A percentile compares a stretch with the other conserved stretches of the same genome.
phyloP scores from a whole-genome alignment of 139 green algal genomes.

The Chlorella vulgaris region DNA sequence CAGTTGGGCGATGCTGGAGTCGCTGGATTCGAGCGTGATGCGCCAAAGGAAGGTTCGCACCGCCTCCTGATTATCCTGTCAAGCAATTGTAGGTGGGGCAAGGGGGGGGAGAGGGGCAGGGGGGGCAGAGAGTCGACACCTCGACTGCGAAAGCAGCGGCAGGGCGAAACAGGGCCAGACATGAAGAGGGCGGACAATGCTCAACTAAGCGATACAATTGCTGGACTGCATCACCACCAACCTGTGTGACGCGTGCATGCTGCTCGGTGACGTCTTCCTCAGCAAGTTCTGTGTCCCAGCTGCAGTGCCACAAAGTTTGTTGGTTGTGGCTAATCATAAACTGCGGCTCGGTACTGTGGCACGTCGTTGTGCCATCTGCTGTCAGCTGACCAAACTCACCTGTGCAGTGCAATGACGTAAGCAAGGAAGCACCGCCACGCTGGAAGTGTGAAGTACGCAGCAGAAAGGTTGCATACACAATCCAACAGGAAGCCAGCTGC shows the following conservation, averaged over 20 bases:
- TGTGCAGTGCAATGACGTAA: slow-evolving; percentile 31
- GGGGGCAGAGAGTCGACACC: too few species aligned
- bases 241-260: not conserved
- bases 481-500: not conserved
- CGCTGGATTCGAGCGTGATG: not conserved
- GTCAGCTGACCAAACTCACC: not conserved
- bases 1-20: not conserved
- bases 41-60: slow-evolving; percentile 5
- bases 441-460: slow-evolving; percentile 9
- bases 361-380: too few species aligned
- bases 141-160: too few species aligned
- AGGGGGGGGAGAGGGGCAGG: too few species aligned
- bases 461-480: slow-evolving; percentile 23
- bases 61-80: not conserved
- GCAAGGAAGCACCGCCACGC: slow-evolving; percentile 50
- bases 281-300: not conserved
- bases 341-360: too few species aligned
- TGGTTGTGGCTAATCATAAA: too few species aligned
- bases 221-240: not conserved
- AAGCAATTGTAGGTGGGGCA: too few species aligned
- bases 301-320: not conserved
- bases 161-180: too few species aligned
- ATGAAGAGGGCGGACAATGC: too few species aligned
- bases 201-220: too few species aligned
- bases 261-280: not conserved